Conservation (phyloP, 164 flowering plant genomes). For the Liriodendron chinense region DNA sequence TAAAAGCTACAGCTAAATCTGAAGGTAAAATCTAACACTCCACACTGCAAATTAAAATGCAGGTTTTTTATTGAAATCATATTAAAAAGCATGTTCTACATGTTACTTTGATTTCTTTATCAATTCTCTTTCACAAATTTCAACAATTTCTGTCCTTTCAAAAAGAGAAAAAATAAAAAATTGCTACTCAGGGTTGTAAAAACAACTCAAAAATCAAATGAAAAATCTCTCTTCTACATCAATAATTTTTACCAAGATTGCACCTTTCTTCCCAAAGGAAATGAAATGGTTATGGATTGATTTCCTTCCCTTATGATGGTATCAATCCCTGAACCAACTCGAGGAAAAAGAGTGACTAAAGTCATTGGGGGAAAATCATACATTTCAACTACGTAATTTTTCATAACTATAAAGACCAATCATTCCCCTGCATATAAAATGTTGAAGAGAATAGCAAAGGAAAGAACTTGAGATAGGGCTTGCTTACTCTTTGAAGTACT, state of each 20-base stretch:
- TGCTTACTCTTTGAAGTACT: slow-evolving; percentile 23
- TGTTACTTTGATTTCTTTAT: no score
- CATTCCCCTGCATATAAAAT: background rate
- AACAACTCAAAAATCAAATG: no score
- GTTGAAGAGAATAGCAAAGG: background rate
- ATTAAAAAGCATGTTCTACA: no score
- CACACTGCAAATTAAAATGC: no score
- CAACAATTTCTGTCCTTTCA: background rate
- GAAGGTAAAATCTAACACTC: no score
- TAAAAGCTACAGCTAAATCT: no score
- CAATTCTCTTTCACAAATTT: background rate
- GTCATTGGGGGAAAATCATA: background rate
- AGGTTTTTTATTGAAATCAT: no score
- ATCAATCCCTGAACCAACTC: slow-evolving; percentile 7
- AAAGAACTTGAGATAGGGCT: no score
- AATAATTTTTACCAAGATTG: slow-evolving; percentile 5
- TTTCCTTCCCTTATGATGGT: slow-evolving; percentile 2
- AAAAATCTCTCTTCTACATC: background rate
- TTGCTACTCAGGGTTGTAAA: no score
- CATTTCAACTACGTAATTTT: background rate
- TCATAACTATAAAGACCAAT: slow-evolving; percentile 10
- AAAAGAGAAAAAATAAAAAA: no score
- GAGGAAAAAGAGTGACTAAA: background rate
- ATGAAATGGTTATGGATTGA: background rate
- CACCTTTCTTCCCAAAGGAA: slow-evolving; percentile 18